Evolutionary conservation across 257 asterid genomes (phyloP).

Genomic region (Henckelia pumila): DNA sequence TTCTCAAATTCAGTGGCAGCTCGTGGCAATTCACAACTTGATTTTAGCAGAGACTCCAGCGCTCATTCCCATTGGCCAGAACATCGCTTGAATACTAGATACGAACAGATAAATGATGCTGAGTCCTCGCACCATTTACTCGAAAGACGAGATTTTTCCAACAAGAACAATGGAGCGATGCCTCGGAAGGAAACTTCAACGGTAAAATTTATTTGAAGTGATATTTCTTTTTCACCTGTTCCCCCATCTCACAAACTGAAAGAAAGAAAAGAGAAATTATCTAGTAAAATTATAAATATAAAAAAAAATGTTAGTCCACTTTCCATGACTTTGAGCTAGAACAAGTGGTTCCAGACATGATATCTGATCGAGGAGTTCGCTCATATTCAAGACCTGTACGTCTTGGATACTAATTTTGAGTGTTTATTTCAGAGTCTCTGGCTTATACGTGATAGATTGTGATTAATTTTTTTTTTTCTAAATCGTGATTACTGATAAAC

Average conservation of each 20-base stretch:
- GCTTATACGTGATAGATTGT: not conserved
- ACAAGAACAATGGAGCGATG: slow-evolving; percentile 44
- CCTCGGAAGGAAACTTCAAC: slow-evolving; percentile 38
- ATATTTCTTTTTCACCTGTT: not conserved
- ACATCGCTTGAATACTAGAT: slow-evolving; percentile 31
- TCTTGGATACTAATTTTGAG: not conserved
- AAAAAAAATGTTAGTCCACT: not conserved
- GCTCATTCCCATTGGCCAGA: slow-evolving; percentile 48
- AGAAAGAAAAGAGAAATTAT: not conserved
- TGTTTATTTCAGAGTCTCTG: not conserved
- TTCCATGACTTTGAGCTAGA: not conserved
- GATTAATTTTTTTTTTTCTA: no score
- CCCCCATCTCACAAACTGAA: not conserved
- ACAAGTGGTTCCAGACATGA: not conserved
- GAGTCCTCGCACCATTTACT: slow-evolving; percentile 63
- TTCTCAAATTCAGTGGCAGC: slow-evolving; percentile 78
- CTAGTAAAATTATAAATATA: no score
- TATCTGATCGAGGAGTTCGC: not conserved
- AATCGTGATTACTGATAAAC: no score
- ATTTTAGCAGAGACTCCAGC: slow-evolving; percentile 51
- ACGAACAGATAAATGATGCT: slow-evolving; percentile 41
- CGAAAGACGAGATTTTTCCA: slow-evolving; percentile 42
- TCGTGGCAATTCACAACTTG: slow-evolving; percentile 56
- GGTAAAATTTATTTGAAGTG: slow-evolving; percentile 32
- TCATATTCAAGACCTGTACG: not conserved